phyloP scores from a whole-genome alignment of 202 grass and related monocot genomes.

The Musa balbisiana region DNA sequence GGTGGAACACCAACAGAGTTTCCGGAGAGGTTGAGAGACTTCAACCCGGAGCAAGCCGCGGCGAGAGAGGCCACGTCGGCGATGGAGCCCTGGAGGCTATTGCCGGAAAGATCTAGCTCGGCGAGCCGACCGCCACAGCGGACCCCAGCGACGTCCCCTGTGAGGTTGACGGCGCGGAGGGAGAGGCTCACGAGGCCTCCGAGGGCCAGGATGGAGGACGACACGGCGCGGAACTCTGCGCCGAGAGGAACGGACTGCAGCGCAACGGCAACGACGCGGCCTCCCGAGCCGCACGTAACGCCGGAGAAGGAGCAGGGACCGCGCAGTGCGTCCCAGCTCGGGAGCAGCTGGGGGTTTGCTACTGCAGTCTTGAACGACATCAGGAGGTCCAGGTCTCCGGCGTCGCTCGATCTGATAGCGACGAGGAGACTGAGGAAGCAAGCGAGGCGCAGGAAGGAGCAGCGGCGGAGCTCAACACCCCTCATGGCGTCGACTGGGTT shows the following conservation, averaged over 20 bases:
- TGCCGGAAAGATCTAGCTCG: slow-evolving; percentile 23
- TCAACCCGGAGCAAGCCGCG: neutral
- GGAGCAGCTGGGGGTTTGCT: slow-evolving; percentile 34
- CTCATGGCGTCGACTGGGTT: neutral
- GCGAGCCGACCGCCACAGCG: slow-evolving; percentile 3
- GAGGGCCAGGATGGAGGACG: slow-evolving; percentile 45
- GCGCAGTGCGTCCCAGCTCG: slow-evolving; percentile 33
- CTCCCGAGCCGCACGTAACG: slow-evolving; percentile 39
- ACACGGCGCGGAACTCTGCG: slow-evolving; percentile 55
- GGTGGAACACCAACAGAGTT: slow-evolving; percentile 8
- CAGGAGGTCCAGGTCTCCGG: slow-evolving; percentile 35
- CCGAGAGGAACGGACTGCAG: slow-evolving; percentile 42
- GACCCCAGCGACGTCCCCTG: slow-evolving; percentile 31
- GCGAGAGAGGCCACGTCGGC: slow-evolving; percentile 3
- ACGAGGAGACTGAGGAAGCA: slow-evolving; percentile 20
- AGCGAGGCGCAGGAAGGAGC: neutral
- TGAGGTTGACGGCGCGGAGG: slow-evolving; percentile 63
- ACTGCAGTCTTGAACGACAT: slow-evolving; percentile 60
- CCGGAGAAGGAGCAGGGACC: slow-evolving; percentile 53
- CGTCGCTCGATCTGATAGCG: neutral
- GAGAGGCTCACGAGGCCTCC: slow-evolving; percentile 40
- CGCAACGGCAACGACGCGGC: slow-evolving; percentile 43
- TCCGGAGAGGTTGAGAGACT: slow-evolving; percentile 18
- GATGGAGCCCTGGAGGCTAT: slow-evolving; percentile 14
- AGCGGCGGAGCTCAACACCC: neutral